Percentiles rank a stretch among this genome's conserved stretches.
These are phyloP conservation scores for Pseudogymnoascus sp. DNA, from an alignment of 2,329 filamentous ascomycete genomes.

Conservation along the genomic window DNA sequence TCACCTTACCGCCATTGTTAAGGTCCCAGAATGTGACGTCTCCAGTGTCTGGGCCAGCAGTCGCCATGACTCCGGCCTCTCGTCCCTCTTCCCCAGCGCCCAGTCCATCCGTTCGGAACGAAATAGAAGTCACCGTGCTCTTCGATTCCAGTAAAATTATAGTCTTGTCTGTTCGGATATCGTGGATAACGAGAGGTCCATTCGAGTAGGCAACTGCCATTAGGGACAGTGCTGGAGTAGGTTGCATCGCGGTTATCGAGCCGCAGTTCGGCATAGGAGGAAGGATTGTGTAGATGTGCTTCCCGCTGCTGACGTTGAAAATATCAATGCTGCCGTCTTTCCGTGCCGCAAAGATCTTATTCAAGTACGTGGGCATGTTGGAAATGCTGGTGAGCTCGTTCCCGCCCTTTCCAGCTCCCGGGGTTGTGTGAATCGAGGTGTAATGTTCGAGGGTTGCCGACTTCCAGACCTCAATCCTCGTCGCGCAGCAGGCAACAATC, in stretches of 20 bases:
- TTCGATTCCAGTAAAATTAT: slow-evolving; percentile 60
- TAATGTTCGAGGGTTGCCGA: slow-evolving; percentile 77
- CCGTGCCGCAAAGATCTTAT: slow-evolving; percentile 88
- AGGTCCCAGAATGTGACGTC: slow-evolving; percentile 96
- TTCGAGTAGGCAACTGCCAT: slow-evolving; percentile 80
- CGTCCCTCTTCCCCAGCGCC: slow-evolving; percentile 83
- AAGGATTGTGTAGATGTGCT: slow-evolving; percentile 81
- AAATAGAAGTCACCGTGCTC: slow-evolving; percentile 67
- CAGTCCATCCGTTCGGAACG: slow-evolving; percentile 80
- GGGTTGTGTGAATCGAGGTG: slow-evolving; percentile 61
- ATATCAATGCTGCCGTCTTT: slow-evolving; percentile 87
- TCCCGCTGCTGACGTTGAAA: slow-evolving; percentile 91
- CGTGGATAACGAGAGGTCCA: slow-evolving; percentile 70
- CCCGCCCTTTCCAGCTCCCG: slow-evolving; percentile 46
- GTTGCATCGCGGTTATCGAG: slow-evolving; percentile 76
- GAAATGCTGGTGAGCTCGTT: slow-evolving; percentile 68
- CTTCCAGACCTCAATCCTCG: slow-evolving; percentile 83
- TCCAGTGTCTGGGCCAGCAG: slow-evolving; percentile 66
- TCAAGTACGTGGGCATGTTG: slow-evolving; percentile 89
- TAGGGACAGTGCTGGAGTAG: slow-evolving; percentile 73
- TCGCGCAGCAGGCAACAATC: slow-evolving; percentile 72
- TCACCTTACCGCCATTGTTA: slow-evolving; percentile 77
- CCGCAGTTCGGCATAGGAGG: slow-evolving; percentile 65
- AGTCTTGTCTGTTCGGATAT: slow-evolving; percentile 69
- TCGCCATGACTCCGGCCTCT: slow-evolving; percentile 87